phyloP scores from a whole-genome alignment of 2,329 filamentous ascomycete species.

The Trichophyton simii region DNA sequence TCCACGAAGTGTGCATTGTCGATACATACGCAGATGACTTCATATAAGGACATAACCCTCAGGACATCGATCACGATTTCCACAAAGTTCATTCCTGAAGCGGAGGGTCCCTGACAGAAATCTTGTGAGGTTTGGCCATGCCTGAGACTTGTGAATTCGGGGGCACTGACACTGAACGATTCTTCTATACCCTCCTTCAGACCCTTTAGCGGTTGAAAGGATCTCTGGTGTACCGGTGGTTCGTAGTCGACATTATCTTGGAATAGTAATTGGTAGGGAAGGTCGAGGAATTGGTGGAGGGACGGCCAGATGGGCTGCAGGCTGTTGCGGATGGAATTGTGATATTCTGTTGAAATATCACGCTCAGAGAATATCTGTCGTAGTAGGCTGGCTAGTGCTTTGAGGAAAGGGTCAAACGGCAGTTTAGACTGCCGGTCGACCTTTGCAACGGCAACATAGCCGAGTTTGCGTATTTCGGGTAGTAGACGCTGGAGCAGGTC shows the following conservation, averaged over 20 bases:
- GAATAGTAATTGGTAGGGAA: constrained; percentile 52
- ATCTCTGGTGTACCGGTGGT: constrained; percentile 18
- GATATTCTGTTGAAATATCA: constrained; percentile 49
- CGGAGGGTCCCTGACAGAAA: constrained; percentile 17
- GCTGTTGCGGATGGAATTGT: constrained; percentile 44
- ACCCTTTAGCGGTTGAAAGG: constrained; percentile 18
- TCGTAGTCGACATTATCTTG: constrained; percentile 26
- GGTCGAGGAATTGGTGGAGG: constrained; percentile 45
- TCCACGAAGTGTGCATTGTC: constrained; percentile 90
- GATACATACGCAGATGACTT: constrained; percentile 76
- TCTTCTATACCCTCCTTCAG: constrained; percentile 22
- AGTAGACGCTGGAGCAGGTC: constrained; percentile 48
- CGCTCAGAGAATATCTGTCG: constrained; percentile 54
- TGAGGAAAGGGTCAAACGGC: constrained; percentile 50
- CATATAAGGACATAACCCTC: constrained; percentile 66
- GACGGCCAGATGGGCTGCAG: constrained; percentile 47
- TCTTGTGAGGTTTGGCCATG: constrained; percentile 27
- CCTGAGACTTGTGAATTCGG: constrained; percentile 23
- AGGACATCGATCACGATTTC: constrained; percentile 81
- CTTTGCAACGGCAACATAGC: constrained; percentile 49
- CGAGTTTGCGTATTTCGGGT: constrained; percentile 42
- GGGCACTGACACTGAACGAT: constrained; percentile 21
- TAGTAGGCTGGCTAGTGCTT: constrained; percentile 48
- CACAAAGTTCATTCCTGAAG: constrained; percentile 56
- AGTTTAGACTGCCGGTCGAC: constrained; percentile 48